phyloP scores from a whole-genome alignment of 1,139 yeast species.

The Diutina scorzettiae region DNA sequence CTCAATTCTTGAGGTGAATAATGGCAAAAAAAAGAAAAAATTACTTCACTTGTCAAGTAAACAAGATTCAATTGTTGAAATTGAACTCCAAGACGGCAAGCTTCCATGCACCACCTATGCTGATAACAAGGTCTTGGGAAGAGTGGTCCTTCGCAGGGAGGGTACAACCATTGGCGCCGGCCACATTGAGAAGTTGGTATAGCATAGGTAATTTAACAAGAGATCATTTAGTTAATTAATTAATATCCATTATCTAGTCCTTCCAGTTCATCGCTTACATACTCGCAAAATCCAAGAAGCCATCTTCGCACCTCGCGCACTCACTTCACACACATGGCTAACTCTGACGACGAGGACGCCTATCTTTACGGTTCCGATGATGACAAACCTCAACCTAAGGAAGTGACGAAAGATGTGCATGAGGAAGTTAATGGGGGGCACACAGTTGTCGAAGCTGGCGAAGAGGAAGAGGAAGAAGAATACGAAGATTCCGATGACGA shows the following conservation, averaged over 20 bases:
- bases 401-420: not conserved
- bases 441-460: constrained; percentile 10
- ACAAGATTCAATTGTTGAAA: constrained; percentile 60
- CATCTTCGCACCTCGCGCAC: not conserved
- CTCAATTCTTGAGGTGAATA: constrained; percentile 37
- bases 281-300: no score
- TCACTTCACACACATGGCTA: constrained; percentile 7
- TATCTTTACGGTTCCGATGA: constrained; percentile 63
- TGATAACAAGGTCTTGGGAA: constrained; percentile 57
- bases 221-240: no score
- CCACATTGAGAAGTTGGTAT: constrained; percentile 1
- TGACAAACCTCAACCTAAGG: constrained; percentile 12
- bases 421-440: constrained; percentile 7
- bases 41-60: constrained; percentile 57
- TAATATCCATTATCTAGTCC: no score
- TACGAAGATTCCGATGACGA: constrained; percentile 39
- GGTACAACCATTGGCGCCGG: constrained; percentile 91
- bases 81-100: constrained; percentile 44
- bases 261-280: no score
- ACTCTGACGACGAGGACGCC: constrained; percentile 55
- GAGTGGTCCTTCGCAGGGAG: constrained; percentile 75
- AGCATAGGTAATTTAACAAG: no score
- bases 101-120: constrained; percentile 52
- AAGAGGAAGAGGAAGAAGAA: constrained; percentile 13
- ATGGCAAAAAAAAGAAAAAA: constrained; percentile 40